Conservation (phyloP, 768 basidiomycete genomes). For the Termitomyces sp. region DNA sequence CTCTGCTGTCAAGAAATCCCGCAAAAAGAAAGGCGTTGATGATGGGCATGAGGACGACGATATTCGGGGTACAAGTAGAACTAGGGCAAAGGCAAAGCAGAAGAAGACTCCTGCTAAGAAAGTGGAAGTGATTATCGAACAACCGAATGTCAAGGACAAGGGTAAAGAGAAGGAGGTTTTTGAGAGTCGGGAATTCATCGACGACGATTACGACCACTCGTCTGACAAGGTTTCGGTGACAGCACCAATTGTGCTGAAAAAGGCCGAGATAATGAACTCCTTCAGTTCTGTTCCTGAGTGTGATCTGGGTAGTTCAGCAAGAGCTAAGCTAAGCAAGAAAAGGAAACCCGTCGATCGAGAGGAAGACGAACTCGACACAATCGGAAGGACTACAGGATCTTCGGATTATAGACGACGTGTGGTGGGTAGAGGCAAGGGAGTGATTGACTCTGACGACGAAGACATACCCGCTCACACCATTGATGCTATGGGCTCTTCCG, state of each 20-base stretch:
- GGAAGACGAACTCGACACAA: constrained; percentile 14
- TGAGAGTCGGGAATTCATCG: constrained; percentile 40
- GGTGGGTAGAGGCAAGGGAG: constrained; percentile 16
- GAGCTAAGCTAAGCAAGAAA: constrained; percentile 17
- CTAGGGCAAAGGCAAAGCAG: constrained; percentile 15
- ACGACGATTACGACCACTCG: constrained; percentile 24
- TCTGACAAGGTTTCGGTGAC: constrained; percentile 5
- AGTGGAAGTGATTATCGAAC: constrained; percentile 10
- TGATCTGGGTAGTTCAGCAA: constrained; percentile 18
- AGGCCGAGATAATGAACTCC: constrained; percentile 16
- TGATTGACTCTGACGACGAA: constrained; percentile 28
- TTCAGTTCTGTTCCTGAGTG: constrained; percentile 21
- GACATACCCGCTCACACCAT: constrained; percentile 5
- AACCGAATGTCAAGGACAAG: constrained; percentile 21
- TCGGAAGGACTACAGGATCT: background rate
- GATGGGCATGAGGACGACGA: background rate
- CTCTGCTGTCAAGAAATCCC: constrained; percentile 6
- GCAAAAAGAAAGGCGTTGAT: constrained; percentile 13
- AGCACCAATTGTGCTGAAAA: background rate
- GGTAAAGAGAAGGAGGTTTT: constrained; percentile 26
- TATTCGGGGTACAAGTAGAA: constrained; percentile 5
- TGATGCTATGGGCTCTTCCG: background rate
- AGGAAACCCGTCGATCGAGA: constrained; percentile 18
- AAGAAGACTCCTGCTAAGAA: constrained; percentile 23
- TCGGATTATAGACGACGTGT: background rate